Percentiles rank a stretch among this genome's conserved stretches.
Conservation (phyloP, 1,284 basidiomycete species). For the Mycosarcoma mackinlayi region DNA sequence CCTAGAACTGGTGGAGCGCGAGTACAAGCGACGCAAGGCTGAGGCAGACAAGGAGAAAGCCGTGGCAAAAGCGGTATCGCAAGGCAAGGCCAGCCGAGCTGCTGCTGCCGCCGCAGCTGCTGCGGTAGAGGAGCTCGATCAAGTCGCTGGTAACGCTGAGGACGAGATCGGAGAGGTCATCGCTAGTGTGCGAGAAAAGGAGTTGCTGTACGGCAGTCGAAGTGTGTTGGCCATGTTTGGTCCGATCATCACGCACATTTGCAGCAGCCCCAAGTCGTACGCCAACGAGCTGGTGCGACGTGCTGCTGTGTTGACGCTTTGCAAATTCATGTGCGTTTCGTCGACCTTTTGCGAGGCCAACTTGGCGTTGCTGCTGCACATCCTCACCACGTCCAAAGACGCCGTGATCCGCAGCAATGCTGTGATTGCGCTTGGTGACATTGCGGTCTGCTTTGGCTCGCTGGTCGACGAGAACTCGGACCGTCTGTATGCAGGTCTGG, state of each 20-base stretch:
- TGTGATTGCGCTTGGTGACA: constrained; percentile 95
- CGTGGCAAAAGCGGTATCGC: constrained; percentile 49
- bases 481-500: constrained; percentile 91
- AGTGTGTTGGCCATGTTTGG: constrained; percentile 88
- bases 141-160: constrained; percentile 96
- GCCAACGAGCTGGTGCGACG: constrained; percentile 87
- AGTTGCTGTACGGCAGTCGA: constrained; percentile 85
- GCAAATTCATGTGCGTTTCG: constrained; percentile 96
- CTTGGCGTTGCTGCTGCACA: constrained; percentile 88
- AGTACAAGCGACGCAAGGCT: constrained; percentile 95
- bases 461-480: constrained; percentile 98
- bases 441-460: constrained; percentile 94
- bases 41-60: constrained; percentile 75
- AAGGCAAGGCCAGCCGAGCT: constrained; percentile 56
- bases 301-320: constrained; percentile 87
- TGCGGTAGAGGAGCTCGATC: constrained; percentile 79
- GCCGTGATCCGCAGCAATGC: constrained; percentile 92
- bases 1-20: constrained; percentile 94
- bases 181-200: constrained; percentile 82
- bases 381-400: constrained; percentile 89
- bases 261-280: constrained; percentile 73
- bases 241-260: constrained; percentile 88
- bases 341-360: constrained; percentile 92
- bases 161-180: constrained; percentile 97
- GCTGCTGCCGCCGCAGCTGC: constrained; percentile 70